phyloP scores from a whole-genome alignment of 108 stramenopile species.

The Aurantiochytrium sp. region DNA sequence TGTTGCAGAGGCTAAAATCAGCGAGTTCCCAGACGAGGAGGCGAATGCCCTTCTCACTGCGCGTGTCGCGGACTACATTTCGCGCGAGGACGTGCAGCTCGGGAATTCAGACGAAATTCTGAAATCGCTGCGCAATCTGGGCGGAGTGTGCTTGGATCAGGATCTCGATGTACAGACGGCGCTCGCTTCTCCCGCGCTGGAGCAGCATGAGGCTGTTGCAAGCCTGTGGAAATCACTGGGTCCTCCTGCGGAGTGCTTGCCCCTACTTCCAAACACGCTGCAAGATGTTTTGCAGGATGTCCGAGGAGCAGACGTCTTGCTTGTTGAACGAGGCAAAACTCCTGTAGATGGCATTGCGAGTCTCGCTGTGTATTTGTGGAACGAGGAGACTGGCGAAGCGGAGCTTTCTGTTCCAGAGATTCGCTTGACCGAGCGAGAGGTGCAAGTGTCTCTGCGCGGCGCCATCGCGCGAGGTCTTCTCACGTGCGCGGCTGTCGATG shows the following conservation, averaged over 20 bases:
- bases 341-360: neutral
- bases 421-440: neutral
- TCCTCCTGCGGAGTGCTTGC: neutral
- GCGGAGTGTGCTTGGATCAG: neutral
- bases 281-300: neutral
- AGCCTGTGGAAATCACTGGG: neutral
- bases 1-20: neutral
- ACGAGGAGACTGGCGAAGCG: neutral
- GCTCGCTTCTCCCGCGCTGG: too few species aligned
- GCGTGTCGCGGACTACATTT: neutral
- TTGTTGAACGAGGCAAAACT: neutral
- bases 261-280: neutral
- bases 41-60: neutral
- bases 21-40: neutral
- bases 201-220: neutral
- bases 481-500: neutral
- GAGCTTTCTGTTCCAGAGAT: neutral
- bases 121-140: neutral
- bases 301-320: neutral
- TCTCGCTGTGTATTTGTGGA: neutral
- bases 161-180: neutral
- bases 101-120: neutral
- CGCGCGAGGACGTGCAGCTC: neutral
- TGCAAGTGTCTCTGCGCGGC: neutral
- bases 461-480: neutral